phyloP scores from a whole-genome alignment of 148 eudicot species.

The Chenopodium quinoa region DNA sequence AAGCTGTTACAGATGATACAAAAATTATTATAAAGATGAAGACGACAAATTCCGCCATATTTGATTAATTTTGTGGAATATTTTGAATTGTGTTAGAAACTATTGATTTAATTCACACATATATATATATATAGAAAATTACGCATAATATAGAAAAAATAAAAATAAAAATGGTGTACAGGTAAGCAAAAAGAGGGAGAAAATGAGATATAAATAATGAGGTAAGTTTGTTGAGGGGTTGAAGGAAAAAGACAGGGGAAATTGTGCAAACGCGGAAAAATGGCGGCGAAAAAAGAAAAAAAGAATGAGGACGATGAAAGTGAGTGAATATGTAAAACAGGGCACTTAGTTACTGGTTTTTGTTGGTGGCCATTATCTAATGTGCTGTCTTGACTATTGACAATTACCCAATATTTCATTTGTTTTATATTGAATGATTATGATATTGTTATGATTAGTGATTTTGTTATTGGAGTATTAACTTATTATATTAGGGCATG shows the following conservation, averaged over 20 bases:
- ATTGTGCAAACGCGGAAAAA: conserved; percentile 23
- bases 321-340: not conserved
- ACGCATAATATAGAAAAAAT: not conserved
- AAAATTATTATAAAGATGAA: conserved; percentile 19
- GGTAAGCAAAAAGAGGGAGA: not conserved
- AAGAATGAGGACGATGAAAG: not conserved
- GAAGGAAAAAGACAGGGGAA: conserved; percentile 18
- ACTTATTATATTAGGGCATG: not conserved
- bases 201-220: not conserved
- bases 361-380: conserved; percentile 6
- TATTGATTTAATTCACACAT: not conserved
- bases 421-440: not conserved
- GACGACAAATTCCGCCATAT: conserved; percentile 27
- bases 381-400: conserved; percentile 12
- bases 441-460: not conserved
- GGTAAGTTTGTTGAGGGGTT: conserved; percentile 4
- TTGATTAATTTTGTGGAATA: not conserved
- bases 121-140: not conserved
- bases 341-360: conserved; percentile 5
- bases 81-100: not conserved
- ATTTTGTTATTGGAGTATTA: not conserved
- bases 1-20: conserved; percentile 40
- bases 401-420: not conserved
- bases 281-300: not conserved
- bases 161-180: conserved; percentile 13